A percentile compares a stretch with the other conserved stretches of the same genome.
Evolutionary conservation across 306 rosid species (phyloP).

Genomic region (Prunus mume): DNA sequence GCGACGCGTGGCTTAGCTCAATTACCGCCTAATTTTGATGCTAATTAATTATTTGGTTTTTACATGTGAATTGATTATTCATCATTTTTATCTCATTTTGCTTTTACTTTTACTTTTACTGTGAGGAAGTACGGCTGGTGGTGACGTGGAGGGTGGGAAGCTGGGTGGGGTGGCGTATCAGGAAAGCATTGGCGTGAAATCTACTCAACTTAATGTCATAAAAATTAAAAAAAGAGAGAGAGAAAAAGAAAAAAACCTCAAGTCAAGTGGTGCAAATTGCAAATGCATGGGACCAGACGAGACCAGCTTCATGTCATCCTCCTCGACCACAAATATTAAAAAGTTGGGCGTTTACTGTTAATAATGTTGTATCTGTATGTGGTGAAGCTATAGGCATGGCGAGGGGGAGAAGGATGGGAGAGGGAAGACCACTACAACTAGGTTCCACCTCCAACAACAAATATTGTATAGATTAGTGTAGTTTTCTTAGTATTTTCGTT

Average conservation of each 20-base stretch:
- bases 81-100: neutral
- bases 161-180: neutral
- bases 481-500: no score
- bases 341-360: no score
- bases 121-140: neutral
- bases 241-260: neutral
- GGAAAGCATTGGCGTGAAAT: neutral
- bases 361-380: no score
- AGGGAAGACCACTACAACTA: no score
- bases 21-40: neutral
- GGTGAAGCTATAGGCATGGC: no score
- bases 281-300: neutral
- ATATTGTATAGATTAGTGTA: no score
- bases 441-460: no score
- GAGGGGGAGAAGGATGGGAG: no score
- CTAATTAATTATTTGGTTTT: no score
- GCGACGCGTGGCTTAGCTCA: conserved; percentile 4
- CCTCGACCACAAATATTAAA: no score
- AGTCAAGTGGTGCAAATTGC: neutral
- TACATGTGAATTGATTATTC: neutral
- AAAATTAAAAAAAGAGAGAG: neutral
- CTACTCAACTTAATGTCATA: neutral
- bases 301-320: no score
- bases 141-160: neutral
- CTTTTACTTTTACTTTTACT: neutral